A percentile compares a stretch with the other conserved stretches of the same genome.
Evolutionary conservation across 441 rosid species (phyloP).

Genomic region (Codiaeum variegatum): DNA sequence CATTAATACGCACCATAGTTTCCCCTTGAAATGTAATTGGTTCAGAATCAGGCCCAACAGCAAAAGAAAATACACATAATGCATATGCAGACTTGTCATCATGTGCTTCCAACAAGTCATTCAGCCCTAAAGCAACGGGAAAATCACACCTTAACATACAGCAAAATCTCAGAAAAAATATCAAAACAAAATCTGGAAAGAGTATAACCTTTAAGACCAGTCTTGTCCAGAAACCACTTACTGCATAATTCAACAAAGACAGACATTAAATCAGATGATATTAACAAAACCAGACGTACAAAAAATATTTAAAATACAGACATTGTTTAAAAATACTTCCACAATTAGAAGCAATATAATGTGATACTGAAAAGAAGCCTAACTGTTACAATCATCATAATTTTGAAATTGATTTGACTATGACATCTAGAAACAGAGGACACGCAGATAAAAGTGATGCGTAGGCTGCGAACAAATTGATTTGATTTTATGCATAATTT

Average conservation of each 20-base stretch:
- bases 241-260: slow-evolving; percentile 40
- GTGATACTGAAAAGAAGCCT: too few relatives aligned
- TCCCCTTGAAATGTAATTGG: slow-evolving; percentile 75
- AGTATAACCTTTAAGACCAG: slow-evolving; percentile 80
- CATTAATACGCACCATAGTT: slow-evolving; percentile 49
- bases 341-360: too few relatives aligned
- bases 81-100: slow-evolving; percentile 94
- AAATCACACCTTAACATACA: not conserved
- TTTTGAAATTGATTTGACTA: too few relatives aligned
- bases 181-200: not conserved
- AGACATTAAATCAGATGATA: slow-evolving; percentile 1
- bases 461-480: too few relatives aligned
- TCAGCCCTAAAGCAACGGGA: slow-evolving; percentile 43
- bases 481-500: too few relatives aligned
- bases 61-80: slow-evolving; percentile 75
- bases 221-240: slow-evolving; percentile 90
- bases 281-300: not conserved
- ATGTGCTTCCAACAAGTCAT: slow-evolving; percentile 74
- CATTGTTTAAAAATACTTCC: too few relatives aligned
- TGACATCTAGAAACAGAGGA: too few relatives aligned
- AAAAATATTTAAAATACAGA: too few relatives aligned
- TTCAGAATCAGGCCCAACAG: slow-evolving; percentile 69
- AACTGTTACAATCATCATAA: too few relatives aligned
- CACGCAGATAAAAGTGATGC: too few relatives aligned
- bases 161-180: not conserved